Conservation (phyloP, 352 stramenopile genomes). For the Globisporangium cederbergense region DNA sequence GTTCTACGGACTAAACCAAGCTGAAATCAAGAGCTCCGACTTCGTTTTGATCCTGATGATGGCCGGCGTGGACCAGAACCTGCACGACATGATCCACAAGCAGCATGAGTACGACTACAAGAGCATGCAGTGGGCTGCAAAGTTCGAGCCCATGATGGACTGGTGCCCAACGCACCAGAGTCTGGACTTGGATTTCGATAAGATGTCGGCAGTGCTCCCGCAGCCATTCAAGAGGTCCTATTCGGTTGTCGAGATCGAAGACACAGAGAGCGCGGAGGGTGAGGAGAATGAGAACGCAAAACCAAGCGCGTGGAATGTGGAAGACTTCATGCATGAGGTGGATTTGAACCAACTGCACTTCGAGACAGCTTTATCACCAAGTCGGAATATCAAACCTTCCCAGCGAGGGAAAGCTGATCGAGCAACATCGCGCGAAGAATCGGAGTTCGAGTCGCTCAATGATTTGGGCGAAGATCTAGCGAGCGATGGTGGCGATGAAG, state of each 20-base stretch:
- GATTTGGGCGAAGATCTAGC: background rate
- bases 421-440: background rate
- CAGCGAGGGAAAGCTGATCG: background rate
- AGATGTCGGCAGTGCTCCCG: constrained; percentile 31
- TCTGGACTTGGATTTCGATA: constrained; percentile 42
- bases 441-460: background rate
- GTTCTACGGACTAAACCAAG: constrained; percentile 34
- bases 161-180: constrained; percentile 32
- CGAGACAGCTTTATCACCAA: background rate
- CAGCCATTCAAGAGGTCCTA: constrained; percentile 10
- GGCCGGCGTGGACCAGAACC: constrained; percentile 52
- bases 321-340: constrained; percentile 2
- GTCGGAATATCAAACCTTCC: background rate
- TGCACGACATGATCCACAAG: constrained; percentile 58
- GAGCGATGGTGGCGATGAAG: background rate
- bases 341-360: constrained; percentile 17
- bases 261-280: background rate
- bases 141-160: constrained; percentile 35
- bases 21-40: constrained; percentile 34
- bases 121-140: constrained; percentile 41
- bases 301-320: constrained; percentile 5
- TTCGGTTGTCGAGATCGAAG: too few relatives aligned
- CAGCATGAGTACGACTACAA: constrained; percentile 44
- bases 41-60: constrained; percentile 58
- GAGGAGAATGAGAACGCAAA: constrained; percentile 3